phyloP scores from a whole-genome alignment of 192 early-diverging fungal genomes.

The Linnemannia schmuckeri region DNA sequence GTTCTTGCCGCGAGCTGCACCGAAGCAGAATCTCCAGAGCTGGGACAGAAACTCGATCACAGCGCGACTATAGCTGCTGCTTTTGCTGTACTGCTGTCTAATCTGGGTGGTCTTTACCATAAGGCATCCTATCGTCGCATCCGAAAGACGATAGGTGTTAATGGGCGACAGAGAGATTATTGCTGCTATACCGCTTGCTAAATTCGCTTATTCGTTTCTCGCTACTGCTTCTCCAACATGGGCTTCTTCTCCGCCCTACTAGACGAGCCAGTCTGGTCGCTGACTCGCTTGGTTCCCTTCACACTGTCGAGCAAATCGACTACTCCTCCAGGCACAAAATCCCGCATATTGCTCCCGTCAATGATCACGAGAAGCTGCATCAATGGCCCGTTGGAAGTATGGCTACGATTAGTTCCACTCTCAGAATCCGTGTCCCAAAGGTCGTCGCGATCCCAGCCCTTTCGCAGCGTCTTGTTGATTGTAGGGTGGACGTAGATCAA shows the following conservation, averaged over 20 bases:
- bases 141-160: no score
- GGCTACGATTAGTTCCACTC: constrained; percentile 17
- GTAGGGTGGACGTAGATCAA: constrained; percentile 35
- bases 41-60: no score
- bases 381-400: constrained; percentile 22
- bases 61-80: no score
- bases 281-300: constrained; percentile 33
- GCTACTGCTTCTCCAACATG: not conserved
- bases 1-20: no score
- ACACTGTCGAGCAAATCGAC: constrained; percentile 32
- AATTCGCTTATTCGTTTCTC: no score
- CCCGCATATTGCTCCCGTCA: constrained; percentile 38
- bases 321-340: not conserved
- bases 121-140: no score
- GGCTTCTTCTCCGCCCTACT: constrained; percentile 29
- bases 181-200: no score
- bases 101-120: no score
- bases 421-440: constrained; percentile 32
- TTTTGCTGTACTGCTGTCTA: no score
- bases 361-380: constrained; percentile 48
- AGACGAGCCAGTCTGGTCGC: constrained; percentile 31
- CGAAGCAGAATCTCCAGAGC: no score
- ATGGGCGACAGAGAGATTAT: no score
- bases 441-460: constrained; percentile 24
- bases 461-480: constrained; percentile 28